These are phyloP conservation scores for Lactarius akahatsu DNA, from an alignment of 768 basidiomycete genomes.

Conservation along the genomic window DNA sequence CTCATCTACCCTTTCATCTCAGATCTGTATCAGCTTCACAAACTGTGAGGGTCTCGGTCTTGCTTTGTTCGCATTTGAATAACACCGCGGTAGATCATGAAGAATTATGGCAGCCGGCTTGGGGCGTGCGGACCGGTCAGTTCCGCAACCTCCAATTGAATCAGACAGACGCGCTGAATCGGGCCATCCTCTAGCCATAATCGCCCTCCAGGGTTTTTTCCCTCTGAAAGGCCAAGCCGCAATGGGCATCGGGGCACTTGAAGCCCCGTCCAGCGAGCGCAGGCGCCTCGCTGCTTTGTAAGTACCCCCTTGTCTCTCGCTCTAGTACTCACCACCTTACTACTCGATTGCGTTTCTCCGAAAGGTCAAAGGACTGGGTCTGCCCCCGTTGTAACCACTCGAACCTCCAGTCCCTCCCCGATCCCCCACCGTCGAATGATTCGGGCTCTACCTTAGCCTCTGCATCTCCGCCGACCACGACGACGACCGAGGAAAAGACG, in stretches of 20 bases:
- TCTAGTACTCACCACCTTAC: background rate
- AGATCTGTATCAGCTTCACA: slow-evolving; percentile 94
- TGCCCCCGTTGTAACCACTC: slow-evolving; percentile 70
- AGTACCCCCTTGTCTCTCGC: slow-evolving; percentile 35
- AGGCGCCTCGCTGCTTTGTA: slow-evolving; percentile 76
- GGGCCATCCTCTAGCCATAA: slow-evolving; percentile 55
- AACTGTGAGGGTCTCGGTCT: slow-evolving; percentile 56
- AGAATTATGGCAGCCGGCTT: slow-evolving; percentile 97
- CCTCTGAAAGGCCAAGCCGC: slow-evolving; percentile 86
- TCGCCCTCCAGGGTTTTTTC: slow-evolving; percentile 87
- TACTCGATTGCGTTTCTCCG: background rate
- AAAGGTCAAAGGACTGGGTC: slow-evolving; percentile 76
- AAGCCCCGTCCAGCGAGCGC: slow-evolving; percentile 71
- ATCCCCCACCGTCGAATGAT: slow-evolving; percentile 41
- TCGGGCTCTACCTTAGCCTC: background rate
- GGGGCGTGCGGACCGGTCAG: slow-evolving; percentile 93
- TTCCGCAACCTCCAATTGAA: background rate
- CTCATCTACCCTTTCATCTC: slow-evolving; percentile 12
- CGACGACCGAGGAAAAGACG: background rate
- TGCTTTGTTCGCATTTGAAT: slow-evolving; percentile 29
- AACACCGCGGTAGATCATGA: slow-evolving; percentile 69
- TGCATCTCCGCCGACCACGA: background rate
- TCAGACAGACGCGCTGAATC: background rate
- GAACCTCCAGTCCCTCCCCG: slow-evolving; percentile 71
- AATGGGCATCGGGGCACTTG: slow-evolving; percentile 83